phyloP scores from a whole-genome alignment of 192 early-diverging fungal genomes.

The Ambispora gerdemannii region DNA sequence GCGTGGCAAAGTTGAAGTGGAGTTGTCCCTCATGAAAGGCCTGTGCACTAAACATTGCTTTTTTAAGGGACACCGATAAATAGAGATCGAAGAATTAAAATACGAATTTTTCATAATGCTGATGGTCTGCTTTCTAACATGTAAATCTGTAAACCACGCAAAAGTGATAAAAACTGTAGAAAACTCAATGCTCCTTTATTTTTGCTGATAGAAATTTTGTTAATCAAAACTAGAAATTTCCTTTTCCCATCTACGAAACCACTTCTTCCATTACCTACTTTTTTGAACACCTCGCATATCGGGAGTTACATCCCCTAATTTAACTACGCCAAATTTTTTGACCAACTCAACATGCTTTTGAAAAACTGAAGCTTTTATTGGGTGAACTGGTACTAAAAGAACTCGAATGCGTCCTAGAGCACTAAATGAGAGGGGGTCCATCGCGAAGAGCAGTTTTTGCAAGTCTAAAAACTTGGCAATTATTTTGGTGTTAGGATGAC shows the following conservation, averaged over 20 bases:
- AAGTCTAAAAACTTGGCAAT: too few species aligned
- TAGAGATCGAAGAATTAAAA: background rate
- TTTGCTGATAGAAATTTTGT: too few species aligned
- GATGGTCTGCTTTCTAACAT: too few species aligned
- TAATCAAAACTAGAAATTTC: too few species aligned
- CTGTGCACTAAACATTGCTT: constrained; percentile 58
- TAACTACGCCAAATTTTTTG: constrained; percentile 60
- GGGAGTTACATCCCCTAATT: constrained; percentile 65
- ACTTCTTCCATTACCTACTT: background rate
- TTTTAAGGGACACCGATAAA: background rate
- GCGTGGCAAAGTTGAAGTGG: constrained; percentile 69
- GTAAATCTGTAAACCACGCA: too few species aligned
- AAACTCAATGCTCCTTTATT: too few species aligned
- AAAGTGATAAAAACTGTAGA: too few species aligned
- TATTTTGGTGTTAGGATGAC: background rate
- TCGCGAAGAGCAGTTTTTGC: constrained; percentile 3
- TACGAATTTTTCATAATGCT: background rate
- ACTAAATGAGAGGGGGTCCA: constrained; percentile 51
- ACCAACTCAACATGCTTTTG: constrained; percentile 64
- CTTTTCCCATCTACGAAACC: too few species aligned
- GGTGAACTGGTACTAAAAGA: constrained; percentile 67
- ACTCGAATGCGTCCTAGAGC: constrained; percentile 58
- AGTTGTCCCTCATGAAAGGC: constrained; percentile 64
- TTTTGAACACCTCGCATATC: constrained; percentile 45
- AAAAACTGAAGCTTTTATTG: constrained; percentile 62